A percentile compares a stretch with the other conserved stretches of the same genome.
Evolutionary conservation across 352 stramenopile genomes (phyloP).

Genomic region (Phytopythium delawarense): DNA sequence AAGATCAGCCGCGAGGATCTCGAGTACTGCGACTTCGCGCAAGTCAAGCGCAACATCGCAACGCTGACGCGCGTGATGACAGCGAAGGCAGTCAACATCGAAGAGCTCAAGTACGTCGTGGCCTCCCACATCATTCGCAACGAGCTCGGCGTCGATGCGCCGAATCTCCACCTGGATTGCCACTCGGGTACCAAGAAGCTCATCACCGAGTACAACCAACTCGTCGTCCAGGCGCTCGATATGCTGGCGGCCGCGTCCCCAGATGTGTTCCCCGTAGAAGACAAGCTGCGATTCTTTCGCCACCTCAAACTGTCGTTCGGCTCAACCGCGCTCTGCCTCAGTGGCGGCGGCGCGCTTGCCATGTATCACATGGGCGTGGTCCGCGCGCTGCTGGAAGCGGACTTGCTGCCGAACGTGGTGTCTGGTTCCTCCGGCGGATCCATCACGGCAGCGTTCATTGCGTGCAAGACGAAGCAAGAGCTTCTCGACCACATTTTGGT

Average conservation of each 20-base stretch:
- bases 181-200: conserved; percentile 59
- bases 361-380: conserved; percentile 96
- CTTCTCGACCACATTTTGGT: conserved; percentile 47
- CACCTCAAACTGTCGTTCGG: conserved; percentile 82
- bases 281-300: conserved; percentile 55
- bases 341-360: conserved; percentile 86
- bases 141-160: conserved; percentile 51
- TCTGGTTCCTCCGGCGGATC: conserved; percentile 90
- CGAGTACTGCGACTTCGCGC: conserved; percentile 59
- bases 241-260: conserved; percentile 25
- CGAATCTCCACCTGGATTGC: conserved; percentile 48
- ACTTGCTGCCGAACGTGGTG: conserved; percentile 90
- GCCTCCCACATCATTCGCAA: conserved; percentile 62
- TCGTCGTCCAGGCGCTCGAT: conserved; percentile 43
- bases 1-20: conserved; percentile 35
- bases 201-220: conserved; percentile 47
- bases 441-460: conserved; percentile 85
- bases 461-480: conserved; percentile 84
- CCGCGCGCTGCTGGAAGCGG: conserved; percentile 79
- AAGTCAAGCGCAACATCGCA: conserved; percentile 39
- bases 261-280: conserved; percentile 25
- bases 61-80: conserved; percentile 25
- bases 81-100: conserved; percentile 28
- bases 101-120: conserved; percentile 56
- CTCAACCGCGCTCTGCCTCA: conserved; percentile 89